A percentile compares a stretch with the other conserved stretches of the same genome.
Evolutionary conservation across 108 stramenopile genomes (phyloP).

Genomic region (Cylindrotheca fusiformis): DNA sequence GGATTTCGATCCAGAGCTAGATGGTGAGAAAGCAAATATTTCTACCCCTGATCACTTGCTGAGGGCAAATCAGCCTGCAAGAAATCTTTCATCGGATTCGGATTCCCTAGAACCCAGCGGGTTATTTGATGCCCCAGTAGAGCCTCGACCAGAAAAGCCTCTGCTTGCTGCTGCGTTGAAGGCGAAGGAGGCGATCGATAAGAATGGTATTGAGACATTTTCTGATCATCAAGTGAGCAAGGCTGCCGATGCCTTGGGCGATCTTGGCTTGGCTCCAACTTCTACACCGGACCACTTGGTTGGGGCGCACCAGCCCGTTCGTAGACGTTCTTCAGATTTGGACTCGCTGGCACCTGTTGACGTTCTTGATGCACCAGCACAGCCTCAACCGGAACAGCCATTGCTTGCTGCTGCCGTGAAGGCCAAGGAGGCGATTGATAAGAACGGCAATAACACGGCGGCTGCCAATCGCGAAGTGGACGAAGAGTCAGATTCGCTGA

Average conservation of each 20-base stretch:
- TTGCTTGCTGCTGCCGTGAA: constrained; percentile 4
- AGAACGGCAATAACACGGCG: too few relatives aligned
- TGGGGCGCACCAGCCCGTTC: constrained; percentile 1
- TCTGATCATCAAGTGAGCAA: neutral
- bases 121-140: constrained; percentile 10
- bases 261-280: neutral
- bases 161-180: constrained; percentile 6
- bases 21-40: constrained; percentile 8
- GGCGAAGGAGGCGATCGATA: too few relatives aligned
- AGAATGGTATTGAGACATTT: too few relatives aligned
- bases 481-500: neutral
- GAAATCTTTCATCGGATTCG: neutral
- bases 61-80: constrained; percentile 2
- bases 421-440: too few relatives aligned
- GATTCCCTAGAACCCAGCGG: constrained; percentile 12
- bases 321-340: neutral
- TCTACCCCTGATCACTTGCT: neutral
- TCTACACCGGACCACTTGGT: neutral
- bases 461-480: too few relatives aligned
- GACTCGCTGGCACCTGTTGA: constrained; percentile 15
- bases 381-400: neutral
- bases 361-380: constrained; percentile 7
- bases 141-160: constrained; percentile 1
- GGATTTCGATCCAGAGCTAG: neutral
- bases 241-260: neutral